Evolutionary conservation across 805 yeast species (phyloP), one percentile per base, ranked within the genome.

Genomic region (Ogataea ramenticola): DNA sequence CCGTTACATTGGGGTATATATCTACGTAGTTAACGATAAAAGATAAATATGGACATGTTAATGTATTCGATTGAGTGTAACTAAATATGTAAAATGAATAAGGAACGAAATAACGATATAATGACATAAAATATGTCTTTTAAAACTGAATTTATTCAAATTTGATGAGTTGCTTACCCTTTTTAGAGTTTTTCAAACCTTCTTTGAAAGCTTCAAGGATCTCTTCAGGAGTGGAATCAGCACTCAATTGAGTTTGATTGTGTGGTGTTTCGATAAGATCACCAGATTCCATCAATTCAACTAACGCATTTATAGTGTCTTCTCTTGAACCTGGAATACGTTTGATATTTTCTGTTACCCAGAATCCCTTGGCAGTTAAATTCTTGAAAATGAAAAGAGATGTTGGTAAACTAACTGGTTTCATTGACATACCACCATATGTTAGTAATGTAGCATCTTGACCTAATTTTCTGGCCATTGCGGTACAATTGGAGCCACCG

Each of bases 371-470:
- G 43, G 89, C 80, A 6, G 84, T 80, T 44, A 93, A 65, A 57
- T 90, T 85, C 64, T 91, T 93, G 72, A 93, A 93, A 50, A 93
- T 90, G 58, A 86, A 86, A 47, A 86, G 67, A 0, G 95, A 79
- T 1, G 96, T 88, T 34, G 98, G 96, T 44, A 93, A 65, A n/a
- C 78, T 75, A 11, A 93, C 95, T 2, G 99, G 99, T 66, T 87
- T 90, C 71, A 82, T 80, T 3, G 97, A 87, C 99, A 93, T 93
- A 33, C 96, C 98, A 30, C 99, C 99, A 58, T 93, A 93, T 1
- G 98, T 88, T 53, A 89, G 77, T 71, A 93, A 68, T 40, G 80
- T 74, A 1, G 93, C 96, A 53, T 86, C 79, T 15, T 70, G 66
- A 33, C 79, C 80, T 44, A 93, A 72, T 61, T 89, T 91, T 52